A percentile compares a stretch with the other conserved stretches of the same genome.
Evolutionary conservation across 257 asterid genomes (phyloP).

Genomic region (Cruciata laevipes): DNA sequence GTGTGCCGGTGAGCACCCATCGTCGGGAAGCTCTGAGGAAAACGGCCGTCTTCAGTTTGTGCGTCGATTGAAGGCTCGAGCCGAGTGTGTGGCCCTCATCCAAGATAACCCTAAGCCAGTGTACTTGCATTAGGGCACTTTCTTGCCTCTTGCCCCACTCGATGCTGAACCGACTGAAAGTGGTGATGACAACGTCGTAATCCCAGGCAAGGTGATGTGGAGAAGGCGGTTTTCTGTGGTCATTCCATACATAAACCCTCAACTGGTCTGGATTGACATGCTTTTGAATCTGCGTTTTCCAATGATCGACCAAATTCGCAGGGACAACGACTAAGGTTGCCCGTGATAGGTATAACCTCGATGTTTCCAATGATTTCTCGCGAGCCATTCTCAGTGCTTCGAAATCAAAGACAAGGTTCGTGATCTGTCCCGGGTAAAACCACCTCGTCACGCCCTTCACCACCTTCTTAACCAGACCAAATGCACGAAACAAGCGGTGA

Average conservation of each 20-base stretch:
- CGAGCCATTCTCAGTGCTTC: conserved; percentile 79
- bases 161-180: conserved; percentile 88
- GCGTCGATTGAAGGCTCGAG: conserved; percentile 76
- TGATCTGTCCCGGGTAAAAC: conserved; percentile 69
- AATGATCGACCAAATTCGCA: conserved; percentile 83
- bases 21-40: conserved; percentile 72
- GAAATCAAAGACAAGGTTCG: conserved; percentile 72
- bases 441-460: conserved; percentile 59
- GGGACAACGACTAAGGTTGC: conserved; percentile 94
- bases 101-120: conserved; percentile 85
- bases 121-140: conserved; percentile 83
- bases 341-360: conserved; percentile 64
- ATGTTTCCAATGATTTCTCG: conserved; percentile 71
- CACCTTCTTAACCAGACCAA: conserved; percentile 70
- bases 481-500: conserved; percentile 73
- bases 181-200: conserved; percentile 85
- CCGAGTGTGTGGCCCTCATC: conserved; percentile 99
- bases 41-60: conserved; percentile 85
- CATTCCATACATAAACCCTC: conserved; percentile 81
- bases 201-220: conserved; percentile 90
- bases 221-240: conserved; percentile 68
- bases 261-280: conserved; percentile 76
- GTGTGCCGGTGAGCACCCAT: conserved; percentile 99
- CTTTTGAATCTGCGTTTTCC: conserved; percentile 77
- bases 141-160: conserved; percentile 78